phyloP scores from a whole-genome alignment of 192 early-diverging fungal species.

The Chytriomyces confervae region DNA sequence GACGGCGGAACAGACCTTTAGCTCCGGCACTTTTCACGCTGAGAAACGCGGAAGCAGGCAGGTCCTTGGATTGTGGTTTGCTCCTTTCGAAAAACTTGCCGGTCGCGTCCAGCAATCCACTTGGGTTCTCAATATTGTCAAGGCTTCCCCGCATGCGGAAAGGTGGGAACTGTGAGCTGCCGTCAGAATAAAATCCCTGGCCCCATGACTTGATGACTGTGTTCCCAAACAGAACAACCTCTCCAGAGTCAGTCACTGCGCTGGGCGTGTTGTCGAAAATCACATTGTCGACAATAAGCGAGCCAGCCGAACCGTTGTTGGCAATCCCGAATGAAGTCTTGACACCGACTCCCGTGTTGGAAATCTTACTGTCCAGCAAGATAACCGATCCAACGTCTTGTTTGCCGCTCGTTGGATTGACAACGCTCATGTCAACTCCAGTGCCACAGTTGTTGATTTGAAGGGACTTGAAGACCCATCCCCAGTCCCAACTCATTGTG shows the following conservation, averaged over 20 bases:
- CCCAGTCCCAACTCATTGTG: constrained; percentile 54
- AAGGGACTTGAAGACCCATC: constrained; percentile 40
- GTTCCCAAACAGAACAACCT: constrained; percentile 15
- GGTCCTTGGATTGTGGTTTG: neutral
- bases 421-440: constrained; percentile 44
- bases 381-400: constrained; percentile 42
- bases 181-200: constrained; percentile 4
- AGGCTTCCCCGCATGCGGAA: no score
- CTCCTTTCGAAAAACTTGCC: neutral
- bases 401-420: neutral
- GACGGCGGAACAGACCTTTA: neutral
- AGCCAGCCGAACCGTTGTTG: neutral
- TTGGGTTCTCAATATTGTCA: no score
- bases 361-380: constrained; percentile 40
- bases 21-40: neutral
- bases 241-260: constrained; percentile 32
- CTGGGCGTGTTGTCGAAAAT: constrained; percentile 32
- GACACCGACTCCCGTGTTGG: constrained; percentile 40
- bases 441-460: constrained; percentile 18
- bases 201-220: neutral
- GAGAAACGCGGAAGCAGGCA: neutral
- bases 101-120: no score
- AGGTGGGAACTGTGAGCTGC: no score
- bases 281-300: constrained; percentile 49
- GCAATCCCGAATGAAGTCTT: neutral